Evolutionary conservation across 1,284 basidiomycete genomes (phyloP).

Genomic region (Austroboletus novae-zelandiae): DNA sequence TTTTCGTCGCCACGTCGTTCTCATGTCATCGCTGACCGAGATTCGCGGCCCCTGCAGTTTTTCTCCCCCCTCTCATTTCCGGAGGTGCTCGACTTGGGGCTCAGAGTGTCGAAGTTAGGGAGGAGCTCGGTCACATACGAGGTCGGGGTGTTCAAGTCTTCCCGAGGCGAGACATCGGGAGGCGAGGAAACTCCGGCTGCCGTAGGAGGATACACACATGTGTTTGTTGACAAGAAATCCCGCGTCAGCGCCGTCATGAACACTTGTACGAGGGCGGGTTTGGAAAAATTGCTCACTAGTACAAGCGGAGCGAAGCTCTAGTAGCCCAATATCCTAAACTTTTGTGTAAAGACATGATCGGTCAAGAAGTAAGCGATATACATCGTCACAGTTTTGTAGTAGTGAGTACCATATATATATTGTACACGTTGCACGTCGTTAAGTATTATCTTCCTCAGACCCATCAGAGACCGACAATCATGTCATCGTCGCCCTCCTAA

Average conservation of each 20-base stretch:
- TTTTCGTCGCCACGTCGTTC: neutral
- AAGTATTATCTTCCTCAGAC: no score
- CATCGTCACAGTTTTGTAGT: no score
- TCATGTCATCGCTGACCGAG: neutral
- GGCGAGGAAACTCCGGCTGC: constrained; percentile 45
- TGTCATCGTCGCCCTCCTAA: no score
- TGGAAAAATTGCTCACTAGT: constrained; percentile 11
- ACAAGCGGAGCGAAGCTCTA: neutral
- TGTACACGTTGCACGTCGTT: no score
- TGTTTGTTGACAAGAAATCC: constrained; percentile 63
- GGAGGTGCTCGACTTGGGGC: constrained; percentile 60
- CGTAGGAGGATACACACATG: constrained; percentile 78
- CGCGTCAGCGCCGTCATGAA: constrained; percentile 53
- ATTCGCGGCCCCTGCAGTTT: constrained; percentile 40
- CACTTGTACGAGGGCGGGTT: constrained; percentile 8
- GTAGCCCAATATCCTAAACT: neutral
- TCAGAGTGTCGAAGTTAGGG: constrained; percentile 63
- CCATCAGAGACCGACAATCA: no score
- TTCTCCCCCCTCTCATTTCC: constrained; percentile 70
- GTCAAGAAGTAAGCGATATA: neutral
- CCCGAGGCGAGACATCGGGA: neutral
- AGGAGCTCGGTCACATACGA: constrained; percentile 74
- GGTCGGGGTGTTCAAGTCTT: constrained; percentile 62
- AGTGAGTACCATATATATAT: no score
- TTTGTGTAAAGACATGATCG: neutral